A percentile compares a stretch with the other conserved stretches of the same genome.
phyloP scores from a whole-genome alignment of 2,329 filamentous ascomycete species.

The Exophiala sp. region DNA sequence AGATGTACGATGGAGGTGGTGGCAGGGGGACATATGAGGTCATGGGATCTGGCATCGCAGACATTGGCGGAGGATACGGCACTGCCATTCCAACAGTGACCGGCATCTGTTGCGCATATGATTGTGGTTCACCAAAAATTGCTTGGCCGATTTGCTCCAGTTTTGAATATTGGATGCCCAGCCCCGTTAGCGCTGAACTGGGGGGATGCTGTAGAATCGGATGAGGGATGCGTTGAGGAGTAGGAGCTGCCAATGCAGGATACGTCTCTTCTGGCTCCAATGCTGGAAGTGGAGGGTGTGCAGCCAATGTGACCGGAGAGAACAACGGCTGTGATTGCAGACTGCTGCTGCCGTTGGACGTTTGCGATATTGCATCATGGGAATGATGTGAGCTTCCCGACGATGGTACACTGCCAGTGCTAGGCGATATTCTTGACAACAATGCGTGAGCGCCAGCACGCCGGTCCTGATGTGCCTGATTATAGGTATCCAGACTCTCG shows the following conservation, averaged over 20 bases:
- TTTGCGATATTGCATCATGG: conserved; percentile 10
- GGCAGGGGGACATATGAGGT: conserved; percentile 40
- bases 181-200: conserved; percentile 3
- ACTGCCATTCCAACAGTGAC: conserved; percentile 15
- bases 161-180: conserved; percentile 22
- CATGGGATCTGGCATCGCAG: conserved; percentile 19
- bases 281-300: conserved; percentile 33
- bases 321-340: conserved; percentile 37
- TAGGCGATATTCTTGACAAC: conserved; percentile 35
- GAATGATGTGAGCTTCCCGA: conserved; percentile 29
- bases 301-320: conserved; percentile 35
- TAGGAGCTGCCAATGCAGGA: conserved; percentile 21
- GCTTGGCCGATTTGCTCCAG: conserved; percentile 37
- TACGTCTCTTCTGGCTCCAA: conserved; percentile 28
- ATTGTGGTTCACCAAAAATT: conserved; percentile 30
- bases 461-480: conserved; percentile 27
- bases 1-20: conserved; percentile 37
- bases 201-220: conserved; percentile 20
- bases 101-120: neutral
- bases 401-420: conserved; percentile 30
- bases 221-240: conserved; percentile 20
- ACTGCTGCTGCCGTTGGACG: conserved; percentile 15
- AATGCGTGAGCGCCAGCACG: conserved; percentile 12
- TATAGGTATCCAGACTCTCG: conserved; percentile 31
- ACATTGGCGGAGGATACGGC: conserved; percentile 15